Evolutionary conservation across 2,329 filamentous ascomycete genomes (phyloP).

Genomic region (Chrysoporthe puriensis): DNA sequence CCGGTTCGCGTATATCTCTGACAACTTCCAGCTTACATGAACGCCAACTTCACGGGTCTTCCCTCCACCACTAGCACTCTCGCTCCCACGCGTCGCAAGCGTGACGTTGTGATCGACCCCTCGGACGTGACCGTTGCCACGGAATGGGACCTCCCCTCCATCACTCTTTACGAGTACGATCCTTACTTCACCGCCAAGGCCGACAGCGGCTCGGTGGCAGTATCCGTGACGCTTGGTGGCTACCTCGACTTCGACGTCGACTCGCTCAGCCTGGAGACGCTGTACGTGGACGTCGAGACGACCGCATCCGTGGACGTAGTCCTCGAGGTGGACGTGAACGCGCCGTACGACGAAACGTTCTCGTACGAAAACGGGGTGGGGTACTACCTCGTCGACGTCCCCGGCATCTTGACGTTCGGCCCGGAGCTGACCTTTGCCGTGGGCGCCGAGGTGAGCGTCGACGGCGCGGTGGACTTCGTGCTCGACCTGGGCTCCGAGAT

Average conservation of each 20-base stretch:
- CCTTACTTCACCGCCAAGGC: constrained; percentile 41
- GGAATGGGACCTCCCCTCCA: constrained; percentile 17
- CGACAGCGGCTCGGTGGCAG: constrained; percentile 40
- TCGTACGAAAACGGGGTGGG: constrained; percentile 43
- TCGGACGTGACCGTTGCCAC: constrained; percentile 11
- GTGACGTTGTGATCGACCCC: constrained; percentile 14
- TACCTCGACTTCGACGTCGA: constrained; percentile 46
- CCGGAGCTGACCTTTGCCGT: constrained; percentile 42
- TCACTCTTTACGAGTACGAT: constrained; percentile 20
- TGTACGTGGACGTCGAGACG: constrained; percentile 49
- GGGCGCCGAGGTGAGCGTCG: constrained; percentile 42
- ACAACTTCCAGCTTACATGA: constrained; percentile 19
- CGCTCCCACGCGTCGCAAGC: not conserved
- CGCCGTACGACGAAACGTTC: constrained; percentile 40
- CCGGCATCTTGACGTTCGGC: constrained; percentile 41
- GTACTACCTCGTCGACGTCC: constrained; percentile 44
- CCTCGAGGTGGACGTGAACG: constrained; percentile 41
- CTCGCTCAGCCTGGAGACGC: constrained; percentile 38
- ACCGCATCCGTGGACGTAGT: constrained; percentile 41
- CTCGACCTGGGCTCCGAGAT: constrained; percentile 32
- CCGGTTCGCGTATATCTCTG: not conserved
- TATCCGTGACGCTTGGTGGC: constrained; percentile 45
- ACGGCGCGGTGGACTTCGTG: constrained; percentile 34
- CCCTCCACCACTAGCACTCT: constrained; percentile 14
- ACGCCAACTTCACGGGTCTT: constrained; percentile 21